Evolutionary conservation across 768 basidiomycete genomes (phyloP).

Genomic region (Polyporus arcularius): DNA sequence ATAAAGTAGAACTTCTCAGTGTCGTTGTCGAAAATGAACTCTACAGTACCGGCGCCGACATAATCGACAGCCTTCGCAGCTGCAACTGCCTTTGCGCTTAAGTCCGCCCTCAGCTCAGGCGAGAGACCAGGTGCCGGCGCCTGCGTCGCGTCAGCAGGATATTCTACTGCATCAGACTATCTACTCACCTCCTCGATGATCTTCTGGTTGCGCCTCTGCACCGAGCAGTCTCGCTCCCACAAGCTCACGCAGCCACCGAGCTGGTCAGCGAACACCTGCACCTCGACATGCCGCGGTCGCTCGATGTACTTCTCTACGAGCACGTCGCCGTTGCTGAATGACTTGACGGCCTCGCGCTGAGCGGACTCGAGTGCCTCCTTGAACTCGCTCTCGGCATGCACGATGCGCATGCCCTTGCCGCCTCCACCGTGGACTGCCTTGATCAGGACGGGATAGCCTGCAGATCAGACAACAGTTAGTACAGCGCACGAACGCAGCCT

Average conservation of each 20-base stretch:
- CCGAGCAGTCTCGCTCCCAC: constrained; percentile 95
- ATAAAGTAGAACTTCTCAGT: constrained; percentile 88
- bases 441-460: constrained; percentile 89
- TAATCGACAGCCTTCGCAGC: constrained; percentile 94
- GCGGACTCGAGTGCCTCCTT: constrained; percentile 83
- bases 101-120: constrained; percentile 72
- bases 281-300: constrained; percentile 88
- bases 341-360: constrained; percentile 83
- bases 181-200: constrained; percentile 94
- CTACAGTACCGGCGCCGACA: constrained; percentile 91
- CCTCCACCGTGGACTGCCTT: constrained; percentile 97
- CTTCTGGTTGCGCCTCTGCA: constrained; percentile 92
- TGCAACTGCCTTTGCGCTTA: constrained; percentile 85
- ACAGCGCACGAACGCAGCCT: not conserved
- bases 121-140: constrained; percentile 91
- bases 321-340: constrained; percentile 86
- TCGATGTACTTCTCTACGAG: constrained; percentile 89
- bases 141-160: constrained; percentile 38
- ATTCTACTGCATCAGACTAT: too few relatives aligned
- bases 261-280: constrained; percentile 90
- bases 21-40: constrained; percentile 96
- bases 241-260: constrained; percentile 83
- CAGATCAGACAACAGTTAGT: not conserved
- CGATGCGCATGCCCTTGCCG: constrained; percentile 93
- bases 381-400: constrained; percentile 68